phyloP scores from a whole-genome alignment of 306 rosid genomes.

The Rosa persica region DNA sequence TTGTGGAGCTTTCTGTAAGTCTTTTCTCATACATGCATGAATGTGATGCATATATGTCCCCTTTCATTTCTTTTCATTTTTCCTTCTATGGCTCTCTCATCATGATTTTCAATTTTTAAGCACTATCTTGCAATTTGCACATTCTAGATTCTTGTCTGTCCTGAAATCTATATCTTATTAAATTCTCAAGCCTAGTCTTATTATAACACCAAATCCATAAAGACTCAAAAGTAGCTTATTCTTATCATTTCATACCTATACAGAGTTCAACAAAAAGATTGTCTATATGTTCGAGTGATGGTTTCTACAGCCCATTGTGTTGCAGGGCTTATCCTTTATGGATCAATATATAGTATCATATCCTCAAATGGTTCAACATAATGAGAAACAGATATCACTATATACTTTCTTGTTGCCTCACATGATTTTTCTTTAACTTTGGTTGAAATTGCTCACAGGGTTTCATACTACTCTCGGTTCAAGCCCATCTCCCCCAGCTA shows the following conservation, averaged over 20 bases:
- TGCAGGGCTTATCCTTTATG: background rate
- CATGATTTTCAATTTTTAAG: slow-evolving; percentile 1
- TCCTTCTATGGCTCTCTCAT: slow-evolving; percentile 3
- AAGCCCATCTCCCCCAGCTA: slow-evolving; percentile 53
- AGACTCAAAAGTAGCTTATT: background rate
- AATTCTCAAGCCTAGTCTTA: slow-evolving; percentile 2
- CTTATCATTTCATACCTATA: background rate
- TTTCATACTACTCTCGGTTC: slow-evolving; percentile 48
- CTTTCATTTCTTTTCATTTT: slow-evolving; percentile 1
- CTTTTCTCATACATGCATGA: slow-evolving; percentile 8
- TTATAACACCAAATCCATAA: background rate
- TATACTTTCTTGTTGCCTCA: background rate
- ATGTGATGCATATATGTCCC: background rate
- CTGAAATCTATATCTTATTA: slow-evolving; percentile 9
- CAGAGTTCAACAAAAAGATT: background rate
- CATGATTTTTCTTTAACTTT: background rate
- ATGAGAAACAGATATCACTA: background rate
- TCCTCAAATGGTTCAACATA: background rate
- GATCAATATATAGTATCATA: background rate
- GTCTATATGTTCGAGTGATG: background rate
- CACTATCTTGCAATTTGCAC: slow-evolving; percentile 16
- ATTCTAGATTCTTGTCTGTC: slow-evolving; percentile 26
- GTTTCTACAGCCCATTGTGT: slow-evolving; percentile 3
- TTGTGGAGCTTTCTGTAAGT: slow-evolving; percentile 57
- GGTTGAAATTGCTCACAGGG: slow-evolving; percentile 36